Percentiles rank a stretch among this genome's conserved stretches.
Evolutionary conservation across 345 rosid species (phyloP).

Genomic region (Passiflora organensis): DNA sequence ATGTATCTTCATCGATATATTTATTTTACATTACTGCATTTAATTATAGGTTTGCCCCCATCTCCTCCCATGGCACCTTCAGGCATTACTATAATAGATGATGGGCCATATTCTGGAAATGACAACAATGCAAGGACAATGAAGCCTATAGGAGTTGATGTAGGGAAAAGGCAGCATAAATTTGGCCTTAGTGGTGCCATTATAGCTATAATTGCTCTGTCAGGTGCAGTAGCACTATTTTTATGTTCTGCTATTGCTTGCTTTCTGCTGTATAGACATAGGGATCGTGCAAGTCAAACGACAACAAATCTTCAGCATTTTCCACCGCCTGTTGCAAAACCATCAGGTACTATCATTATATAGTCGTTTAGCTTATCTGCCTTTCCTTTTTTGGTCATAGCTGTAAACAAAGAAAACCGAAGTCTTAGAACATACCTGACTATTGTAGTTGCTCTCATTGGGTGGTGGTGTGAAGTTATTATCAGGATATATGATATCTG

Average conservation of each 20-base stretch:
- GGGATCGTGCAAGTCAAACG: conserved; percentile 31
- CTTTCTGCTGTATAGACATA: conserved; percentile 50
- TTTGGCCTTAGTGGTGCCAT: conserved; percentile 46
- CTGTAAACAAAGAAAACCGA: not conserved
- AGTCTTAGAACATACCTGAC: not conserved
- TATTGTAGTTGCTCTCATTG: not conserved
- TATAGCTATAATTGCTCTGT: conserved; percentile 65
- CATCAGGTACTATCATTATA: conserved; percentile 49
- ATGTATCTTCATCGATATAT: not conserved
- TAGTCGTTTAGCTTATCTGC: not conserved
- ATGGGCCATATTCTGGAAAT: conserved; percentile 57
- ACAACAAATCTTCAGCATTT: conserved; percentile 38
- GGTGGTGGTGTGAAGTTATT: not conserved
- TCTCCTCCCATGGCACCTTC: conserved; percentile 76
- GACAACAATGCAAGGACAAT: conserved; percentile 45
- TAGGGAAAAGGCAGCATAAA: conserved; percentile 47
- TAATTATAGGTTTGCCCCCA: conserved; percentile 79
- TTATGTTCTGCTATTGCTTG: conserved; percentile 56
- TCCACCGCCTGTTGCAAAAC: conserved; percentile 53
- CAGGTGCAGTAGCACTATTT: conserved; percentile 50
- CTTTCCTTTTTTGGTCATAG: not conserved
- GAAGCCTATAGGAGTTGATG: conserved; percentile 90
- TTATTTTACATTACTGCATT: conserved; percentile 12
- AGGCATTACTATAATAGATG: conserved; percentile 45
- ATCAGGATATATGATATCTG: not conserved